These are phyloP conservation scores for Cercophora newfieldiana DNA, from an alignment of 495 filamentous ascomycete genomes.

Conservation along the genomic window DNA sequence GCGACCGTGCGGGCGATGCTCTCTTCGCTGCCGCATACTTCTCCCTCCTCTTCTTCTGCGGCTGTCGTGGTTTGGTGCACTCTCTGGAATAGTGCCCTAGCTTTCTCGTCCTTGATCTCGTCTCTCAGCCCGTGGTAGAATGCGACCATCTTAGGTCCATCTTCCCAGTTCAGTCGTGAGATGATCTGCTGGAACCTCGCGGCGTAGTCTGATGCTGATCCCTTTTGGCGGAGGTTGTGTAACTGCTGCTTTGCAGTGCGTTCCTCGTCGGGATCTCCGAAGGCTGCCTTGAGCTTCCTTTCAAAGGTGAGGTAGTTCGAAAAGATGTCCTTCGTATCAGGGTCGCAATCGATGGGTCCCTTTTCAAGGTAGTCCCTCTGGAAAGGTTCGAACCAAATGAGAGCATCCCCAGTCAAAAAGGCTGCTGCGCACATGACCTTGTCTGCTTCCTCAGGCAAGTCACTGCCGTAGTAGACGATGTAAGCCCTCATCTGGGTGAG, in stretches of 20 bases:
- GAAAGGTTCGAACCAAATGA: constrained; percentile 2
- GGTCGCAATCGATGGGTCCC: background rate
- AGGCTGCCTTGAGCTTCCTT: constrained; percentile 4
- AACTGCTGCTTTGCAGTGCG: background rate
- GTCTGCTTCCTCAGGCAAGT: too few relatives aligned
- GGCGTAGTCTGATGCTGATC: constrained; percentile 6
- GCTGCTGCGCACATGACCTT: constrained; percentile 49
- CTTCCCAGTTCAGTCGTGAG: constrained; percentile 8
- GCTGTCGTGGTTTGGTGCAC: too few relatives aligned
- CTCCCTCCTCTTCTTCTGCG: too few relatives aligned
- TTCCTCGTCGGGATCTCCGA: constrained; percentile 6
- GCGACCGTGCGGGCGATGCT: too few relatives aligned
- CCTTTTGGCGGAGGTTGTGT: constrained; percentile 1
- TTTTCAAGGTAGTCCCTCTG: background rate
- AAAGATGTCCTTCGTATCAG: constrained; percentile 7
- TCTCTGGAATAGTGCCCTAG: too few relatives aligned
- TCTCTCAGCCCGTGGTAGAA: constrained; percentile 5
- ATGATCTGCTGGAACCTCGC: background rate
- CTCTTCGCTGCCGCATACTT: too few relatives aligned
- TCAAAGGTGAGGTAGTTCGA: background rate
- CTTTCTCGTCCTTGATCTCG: constrained; percentile 7
- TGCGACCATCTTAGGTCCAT: constrained; percentile 3
- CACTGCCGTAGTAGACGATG: too few relatives aligned
- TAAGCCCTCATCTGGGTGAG: too few relatives aligned
- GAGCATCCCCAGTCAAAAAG: background rate